Evolutionary conservation across 257 asterid species (phyloP).

Genomic region (Paraleonurus japonicus): DNA sequence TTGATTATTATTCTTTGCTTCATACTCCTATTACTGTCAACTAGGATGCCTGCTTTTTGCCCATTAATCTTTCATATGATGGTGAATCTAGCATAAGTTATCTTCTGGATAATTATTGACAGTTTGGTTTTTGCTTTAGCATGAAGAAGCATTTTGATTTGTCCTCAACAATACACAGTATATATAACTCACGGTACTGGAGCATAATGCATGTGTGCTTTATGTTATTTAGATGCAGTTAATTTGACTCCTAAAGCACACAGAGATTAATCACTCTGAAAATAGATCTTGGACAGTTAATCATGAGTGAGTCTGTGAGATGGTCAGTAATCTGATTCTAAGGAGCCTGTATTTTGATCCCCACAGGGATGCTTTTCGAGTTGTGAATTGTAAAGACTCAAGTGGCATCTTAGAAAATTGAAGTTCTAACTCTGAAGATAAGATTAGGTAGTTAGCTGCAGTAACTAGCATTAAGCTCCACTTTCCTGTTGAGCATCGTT

Average conservation of each 20-base stretch:
- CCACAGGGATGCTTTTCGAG: background rate
- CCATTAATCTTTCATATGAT: background rate
- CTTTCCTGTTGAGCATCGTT: background rate
- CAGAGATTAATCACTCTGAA: background rate
- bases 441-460: conserved; percentile 8
- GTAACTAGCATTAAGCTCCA: background rate
- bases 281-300: background rate
- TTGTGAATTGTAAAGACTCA: background rate
- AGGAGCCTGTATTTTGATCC: background rate
- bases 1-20: background rate
- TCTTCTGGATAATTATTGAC: background rate
- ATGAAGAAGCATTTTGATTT: background rate
- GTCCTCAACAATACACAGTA: background rate
- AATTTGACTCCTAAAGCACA: background rate
- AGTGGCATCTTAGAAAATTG: background rate
- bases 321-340: background rate
- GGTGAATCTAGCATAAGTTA: background rate
- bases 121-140: background rate
- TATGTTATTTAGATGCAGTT: background rate
- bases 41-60: background rate
- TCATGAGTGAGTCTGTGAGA: background rate
- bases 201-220: background rate
- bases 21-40: background rate
- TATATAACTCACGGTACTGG: background rate
- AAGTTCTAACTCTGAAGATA: background rate